Conservation (phyloP, 2,329 filamentous ascomycete species). For the Triangularia verruculosa region DNA sequence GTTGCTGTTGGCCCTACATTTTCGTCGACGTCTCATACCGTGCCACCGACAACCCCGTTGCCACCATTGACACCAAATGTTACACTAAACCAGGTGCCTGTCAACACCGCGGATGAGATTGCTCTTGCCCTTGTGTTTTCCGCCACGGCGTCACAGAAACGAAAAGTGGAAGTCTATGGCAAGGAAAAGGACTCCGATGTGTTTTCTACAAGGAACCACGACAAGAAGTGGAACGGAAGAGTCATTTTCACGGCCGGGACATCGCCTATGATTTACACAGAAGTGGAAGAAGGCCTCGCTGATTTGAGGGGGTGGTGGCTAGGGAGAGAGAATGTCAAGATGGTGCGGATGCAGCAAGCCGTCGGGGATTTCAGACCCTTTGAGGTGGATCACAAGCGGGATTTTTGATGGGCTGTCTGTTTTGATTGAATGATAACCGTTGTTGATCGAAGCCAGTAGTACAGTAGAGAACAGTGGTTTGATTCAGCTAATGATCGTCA, state of each 20-base stretch:
- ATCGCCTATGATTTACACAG: slow-evolving; percentile 31
- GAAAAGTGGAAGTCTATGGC: slow-evolving; percentile 36
- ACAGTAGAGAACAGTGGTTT: no score
- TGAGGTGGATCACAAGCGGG: neutral
- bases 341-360: slow-evolving; percentile 33
- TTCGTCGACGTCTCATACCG: slow-evolving; percentile 17
- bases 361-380: slow-evolving; percentile 30
- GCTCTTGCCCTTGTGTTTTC: slow-evolving; percentile 38
- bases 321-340: slow-evolving; percentile 30
- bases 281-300: slow-evolving; percentile 33
- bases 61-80: slow-evolving; percentile 30
- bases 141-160: slow-evolving; percentile 34
- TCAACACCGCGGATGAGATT: slow-evolving; percentile 34
- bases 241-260: slow-evolving; percentile 35
- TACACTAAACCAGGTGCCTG: slow-evolving; percentile 30
- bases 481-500: no score
- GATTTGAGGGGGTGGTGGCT: slow-evolving; percentile 32
- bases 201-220: neutral
- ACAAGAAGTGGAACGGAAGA: slow-evolving; percentile 35
- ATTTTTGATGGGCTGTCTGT: neutral
- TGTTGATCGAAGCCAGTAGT: no score
- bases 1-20: slow-evolving; percentile 39
- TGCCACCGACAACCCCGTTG: neutral
- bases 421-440: no score
- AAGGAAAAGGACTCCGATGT: slow-evolving; percentile 29